Base-by-base conservation (phyloP, 2,329 filamentous ascomycete species). In the Fusarium setosum region DNA sequence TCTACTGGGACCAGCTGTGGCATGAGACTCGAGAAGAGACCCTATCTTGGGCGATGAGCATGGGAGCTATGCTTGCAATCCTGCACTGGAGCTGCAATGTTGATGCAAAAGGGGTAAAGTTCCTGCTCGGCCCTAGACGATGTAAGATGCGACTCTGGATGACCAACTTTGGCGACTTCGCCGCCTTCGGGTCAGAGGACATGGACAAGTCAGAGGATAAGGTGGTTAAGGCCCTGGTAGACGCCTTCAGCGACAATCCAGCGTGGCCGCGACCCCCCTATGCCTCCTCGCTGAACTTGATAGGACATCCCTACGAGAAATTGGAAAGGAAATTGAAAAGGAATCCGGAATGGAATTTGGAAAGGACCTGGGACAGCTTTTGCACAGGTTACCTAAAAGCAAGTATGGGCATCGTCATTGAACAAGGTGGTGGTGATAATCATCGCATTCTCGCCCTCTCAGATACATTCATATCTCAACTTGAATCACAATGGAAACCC, bases 81-180 rank as follows among this genome's bases (percentile, higher is more conserved):
- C 37, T 74, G 1, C 73, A 74, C 51, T 74, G 68, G 66, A 40
- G 9, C 1, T 74, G 68, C 18, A 32, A 37, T 12, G 21, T 73
- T 1, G 73, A 74, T 24, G 73, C 53, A 4, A 37, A 32, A 1
- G 73, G 71, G 2, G 59, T 73, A 34, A 56, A 70, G 20, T 73
- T 74, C 12, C 49, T 59, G 9, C 34, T 74, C 7, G 68, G 49
- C 1, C 9, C 32, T 11, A 1, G 6, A 13, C n/a, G 8, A 1
- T 47, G n/a, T 18, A 37, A 35, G 3, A 38, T 55, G 5, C 49
- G 24, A 10, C 37, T 74, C 5, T 74, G 69, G 71, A n/a, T 70
- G n/a, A 65, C 59, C 35, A 44, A 62, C 37, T 73, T 74, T 50
- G 65, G 58, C 8, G 56, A 62, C 12, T 73, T 72, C 62, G 38